A percentile compares a stretch with the other conserved stretches of the same genome.
phyloP scores from a whole-genome alignment of 108 stramenopile genomes.

The Conticribra weissflogii region DNA sequence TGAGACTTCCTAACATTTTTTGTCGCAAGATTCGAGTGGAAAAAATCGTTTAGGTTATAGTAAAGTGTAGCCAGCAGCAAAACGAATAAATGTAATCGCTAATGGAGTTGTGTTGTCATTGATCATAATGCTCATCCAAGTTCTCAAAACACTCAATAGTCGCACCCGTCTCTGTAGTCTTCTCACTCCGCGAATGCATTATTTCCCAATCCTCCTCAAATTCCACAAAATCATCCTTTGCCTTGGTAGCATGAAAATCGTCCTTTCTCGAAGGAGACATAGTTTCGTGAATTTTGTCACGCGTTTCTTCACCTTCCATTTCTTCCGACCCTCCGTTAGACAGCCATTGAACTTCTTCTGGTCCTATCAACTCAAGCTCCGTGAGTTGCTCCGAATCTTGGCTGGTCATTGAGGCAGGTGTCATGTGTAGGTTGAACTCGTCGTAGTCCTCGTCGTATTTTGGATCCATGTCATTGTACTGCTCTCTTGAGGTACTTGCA shows the following conservation, averaged over 20 bases:
- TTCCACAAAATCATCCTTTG: constrained; percentile 9
- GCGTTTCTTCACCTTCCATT: neutral
- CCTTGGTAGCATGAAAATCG: neutral
- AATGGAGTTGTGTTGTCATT: too few relatives aligned
- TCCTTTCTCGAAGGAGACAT: neutral
- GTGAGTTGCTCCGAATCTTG: constrained; percentile 33
- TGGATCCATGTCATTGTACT: constrained; percentile 1
- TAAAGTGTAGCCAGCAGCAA: too few relatives aligned
- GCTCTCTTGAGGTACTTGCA: neutral
- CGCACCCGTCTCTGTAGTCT: neutral
- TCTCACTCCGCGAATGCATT: constrained; percentile 6
- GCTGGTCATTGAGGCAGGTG: constrained; percentile 29
- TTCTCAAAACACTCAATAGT: constrained; percentile 6
- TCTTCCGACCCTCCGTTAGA: neutral
- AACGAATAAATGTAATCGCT: too few relatives aligned
- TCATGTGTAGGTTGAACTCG: constrained; percentile 24
- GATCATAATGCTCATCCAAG: constrained; percentile 22
- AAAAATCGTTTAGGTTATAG: too few relatives aligned
- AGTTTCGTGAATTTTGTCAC: neutral
- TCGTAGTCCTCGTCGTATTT: constrained; percentile 37
- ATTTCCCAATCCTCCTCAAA: constrained; percentile 37
- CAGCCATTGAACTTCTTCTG: constrained; percentile 10
- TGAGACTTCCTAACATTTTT: too few relatives aligned
- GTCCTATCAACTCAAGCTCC: constrained; percentile 22
- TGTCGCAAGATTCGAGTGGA: too few relatives aligned